Evolutionary conservation across 352 stramenopile genomes (phyloP), one percentile per base, ranked within the genome.

Genomic region (Pythium diclinum): DNA sequence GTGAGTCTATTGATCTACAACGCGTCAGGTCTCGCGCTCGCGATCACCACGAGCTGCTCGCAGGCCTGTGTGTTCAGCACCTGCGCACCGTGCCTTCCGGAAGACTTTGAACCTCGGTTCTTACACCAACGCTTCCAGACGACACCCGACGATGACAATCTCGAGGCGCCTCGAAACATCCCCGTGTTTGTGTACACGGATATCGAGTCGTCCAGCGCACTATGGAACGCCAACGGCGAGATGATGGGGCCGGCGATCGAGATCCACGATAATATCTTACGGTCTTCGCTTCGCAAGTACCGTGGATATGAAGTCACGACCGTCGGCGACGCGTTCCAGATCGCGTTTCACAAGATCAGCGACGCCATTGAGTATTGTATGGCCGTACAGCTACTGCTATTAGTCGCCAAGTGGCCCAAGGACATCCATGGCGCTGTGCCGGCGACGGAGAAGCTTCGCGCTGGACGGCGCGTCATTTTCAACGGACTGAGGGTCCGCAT

Each of bases 241-340:
- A 67, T 83, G 28, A 76, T 81, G 68, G n/a, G 55, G 4, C 19
- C n/a, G 5, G 63, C 68, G 3, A 75, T 53, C 8, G 60, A 75
- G 11, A 51, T 75, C n/a, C 73, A 80, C 38, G 73, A 80, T 61
- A 61, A 55, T 10, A 69, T 79, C 21, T 32, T 79, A 19, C 69
- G 72, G 0, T 65, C 65, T 3, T 36, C 64, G 19, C 49, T 79
- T 42, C 59, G 59, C 17, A 75, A 75, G 23, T 77, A 89, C 36
- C 72, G 73, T 40, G 83, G 83, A 10, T 92, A 92, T 56, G 83
- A 92, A 61, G 88, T 92, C 61, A 89, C 83, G 28, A 92, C 83
- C 0, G 72, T 70, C 1, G 83, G 83, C 2, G 83, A 92, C 28
- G 74, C 83, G 5, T 92, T 92, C 65, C 81, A 90, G 25, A 38